These are phyloP conservation scores for Pythium volutum DNA, from an alignment of 352 stramenopile genomes.

Conservation along the genomic window DNA sequence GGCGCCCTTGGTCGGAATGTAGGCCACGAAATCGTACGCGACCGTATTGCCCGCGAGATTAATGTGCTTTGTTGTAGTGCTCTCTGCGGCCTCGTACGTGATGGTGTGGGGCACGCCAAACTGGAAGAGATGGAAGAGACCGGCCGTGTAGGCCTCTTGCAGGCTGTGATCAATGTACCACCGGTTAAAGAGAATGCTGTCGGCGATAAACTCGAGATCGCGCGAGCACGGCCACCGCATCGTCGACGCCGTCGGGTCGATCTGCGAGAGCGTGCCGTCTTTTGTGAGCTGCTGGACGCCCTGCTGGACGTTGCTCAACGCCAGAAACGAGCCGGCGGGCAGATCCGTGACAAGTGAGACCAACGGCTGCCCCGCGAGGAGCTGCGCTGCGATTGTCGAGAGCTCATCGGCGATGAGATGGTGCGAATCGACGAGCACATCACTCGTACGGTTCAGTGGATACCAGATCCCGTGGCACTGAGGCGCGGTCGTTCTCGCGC, in stretches of 20 bases:
- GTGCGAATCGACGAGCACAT: not conserved
- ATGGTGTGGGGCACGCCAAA: constrained; percentile 16
- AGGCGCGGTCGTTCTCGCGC: not conserved
- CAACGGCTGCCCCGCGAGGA: constrained; percentile 3
- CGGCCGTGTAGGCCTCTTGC: constrained; percentile 23
- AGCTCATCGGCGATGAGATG: constrained; percentile 10
- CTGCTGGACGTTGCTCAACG: constrained; percentile 8
- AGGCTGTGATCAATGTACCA: constrained; percentile 24
- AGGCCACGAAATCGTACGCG: constrained; percentile 10
- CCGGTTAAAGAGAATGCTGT: constrained; percentile 17
- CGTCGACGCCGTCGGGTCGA: not conserved
- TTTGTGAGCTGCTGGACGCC: not conserved
- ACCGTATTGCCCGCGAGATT: constrained; percentile 8
- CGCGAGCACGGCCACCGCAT: constrained; percentile 16
- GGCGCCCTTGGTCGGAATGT: constrained; percentile 7
- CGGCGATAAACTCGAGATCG: constrained; percentile 12
- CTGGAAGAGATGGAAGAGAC: constrained; percentile 25
- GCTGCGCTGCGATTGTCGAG: not conserved
- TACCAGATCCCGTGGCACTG: constrained; percentile 9
- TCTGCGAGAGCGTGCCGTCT: not conserved
- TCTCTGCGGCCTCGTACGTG: not conserved
- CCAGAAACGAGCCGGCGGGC: constrained; percentile 5
- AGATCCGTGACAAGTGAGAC: constrained; percentile 17
- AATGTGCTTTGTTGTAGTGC: not conserved
- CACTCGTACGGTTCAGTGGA: not conserved